phyloP scores from a whole-genome alignment of 768 basidiomycete genomes.

The Mycena rosella region DNA sequence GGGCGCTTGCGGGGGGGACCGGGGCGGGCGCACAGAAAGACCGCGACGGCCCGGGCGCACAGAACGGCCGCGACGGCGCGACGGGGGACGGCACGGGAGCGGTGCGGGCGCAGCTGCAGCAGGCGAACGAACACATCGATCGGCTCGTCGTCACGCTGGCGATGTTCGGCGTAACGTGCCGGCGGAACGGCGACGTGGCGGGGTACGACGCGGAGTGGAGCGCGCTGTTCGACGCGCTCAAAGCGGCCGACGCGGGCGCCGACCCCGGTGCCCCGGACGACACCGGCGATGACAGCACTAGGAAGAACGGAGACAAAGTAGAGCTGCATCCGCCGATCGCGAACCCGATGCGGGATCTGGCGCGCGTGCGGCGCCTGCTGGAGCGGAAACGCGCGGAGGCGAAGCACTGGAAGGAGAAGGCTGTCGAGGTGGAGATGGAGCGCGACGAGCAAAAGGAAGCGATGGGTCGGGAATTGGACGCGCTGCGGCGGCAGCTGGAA shows the following conservation, averaged over 20 bases:
- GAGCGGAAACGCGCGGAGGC: neutral
- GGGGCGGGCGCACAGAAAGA: neutral
- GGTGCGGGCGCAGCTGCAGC: neutral
- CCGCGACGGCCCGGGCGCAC: too few species aligned
- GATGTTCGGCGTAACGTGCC: slow-evolving; percentile 6
- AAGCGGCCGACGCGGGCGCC: neutral
- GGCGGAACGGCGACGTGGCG: neutral
- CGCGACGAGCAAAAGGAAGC: slow-evolving; percentile 9
- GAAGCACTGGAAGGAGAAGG: slow-evolving; percentile 12
- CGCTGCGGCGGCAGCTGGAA: neutral
- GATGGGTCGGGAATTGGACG: neutral
- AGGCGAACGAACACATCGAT: neutral
- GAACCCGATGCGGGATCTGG: slow-evolving; percentile 15
- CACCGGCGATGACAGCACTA: too few species aligned
- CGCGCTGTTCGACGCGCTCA: slow-evolving; percentile 5
- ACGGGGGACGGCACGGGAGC: too few species aligned
- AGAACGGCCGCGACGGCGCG: too few species aligned
- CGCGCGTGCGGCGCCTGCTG: slow-evolving; percentile 5
- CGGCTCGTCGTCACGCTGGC: slow-evolving; percentile 1
- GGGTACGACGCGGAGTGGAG: slow-evolving; percentile 5
- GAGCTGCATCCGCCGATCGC: neutral
- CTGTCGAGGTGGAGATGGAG: slow-evolving; percentile 2
- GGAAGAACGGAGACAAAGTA: neutral
- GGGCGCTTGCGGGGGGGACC: neutral
- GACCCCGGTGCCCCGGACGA: neutral